A percentile compares a stretch with the other conserved stretches of the same genome.
These are phyloP conservation scores for Trichosporon asahii DNA, from an alignment of 1,284 basidiomycete genomes.

Conservation along the genomic window DNA sequence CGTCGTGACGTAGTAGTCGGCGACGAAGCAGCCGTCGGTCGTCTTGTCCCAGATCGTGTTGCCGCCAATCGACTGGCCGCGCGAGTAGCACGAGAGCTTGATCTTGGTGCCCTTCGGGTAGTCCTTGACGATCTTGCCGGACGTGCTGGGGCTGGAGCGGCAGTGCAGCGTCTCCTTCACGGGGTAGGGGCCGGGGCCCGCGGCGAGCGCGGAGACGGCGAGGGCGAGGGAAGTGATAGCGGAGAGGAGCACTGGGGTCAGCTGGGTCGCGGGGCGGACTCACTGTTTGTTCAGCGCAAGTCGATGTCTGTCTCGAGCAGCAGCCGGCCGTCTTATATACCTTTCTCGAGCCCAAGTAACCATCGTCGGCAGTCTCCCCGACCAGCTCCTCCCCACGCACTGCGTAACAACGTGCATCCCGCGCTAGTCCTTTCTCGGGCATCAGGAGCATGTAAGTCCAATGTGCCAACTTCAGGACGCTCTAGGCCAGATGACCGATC, in stretches of 20 bases:
- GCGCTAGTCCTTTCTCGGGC: too few relatives aligned
- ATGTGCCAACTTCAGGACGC: too few relatives aligned
- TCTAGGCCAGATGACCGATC: too few relatives aligned
- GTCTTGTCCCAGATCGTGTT: slow-evolving; percentile 12
- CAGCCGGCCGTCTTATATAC: too few relatives aligned
- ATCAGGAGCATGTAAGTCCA: too few relatives aligned
- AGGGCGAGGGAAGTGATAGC: background rate
- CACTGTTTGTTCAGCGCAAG: too few relatives aligned
- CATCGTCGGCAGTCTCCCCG: too few relatives aligned
- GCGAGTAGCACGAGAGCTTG: slow-evolving; percentile 7
- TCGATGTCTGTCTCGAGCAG: too few relatives aligned
- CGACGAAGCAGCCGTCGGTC: slow-evolving; percentile 12
- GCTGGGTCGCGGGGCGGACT: too few relatives aligned
- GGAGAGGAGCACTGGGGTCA: background rate
- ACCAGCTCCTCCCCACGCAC: too few relatives aligned
- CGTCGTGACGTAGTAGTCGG: slow-evolving; percentile 13
- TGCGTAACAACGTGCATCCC: too few relatives aligned
- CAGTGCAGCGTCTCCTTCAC: slow-evolving; percentile 12
- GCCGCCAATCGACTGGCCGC: background rate
- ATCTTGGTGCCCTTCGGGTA: background rate
- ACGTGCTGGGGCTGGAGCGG: slow-evolving; percentile 2
- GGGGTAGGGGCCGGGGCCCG: slow-evolving; percentile 6
- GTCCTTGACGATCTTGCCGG: background rate
- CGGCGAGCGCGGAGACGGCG: background rate
- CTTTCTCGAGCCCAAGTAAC: too few relatives aligned